Conservation (phyloP, 2,329 filamentous ascomycete species). For the Fusarium liriodendri region DNA sequence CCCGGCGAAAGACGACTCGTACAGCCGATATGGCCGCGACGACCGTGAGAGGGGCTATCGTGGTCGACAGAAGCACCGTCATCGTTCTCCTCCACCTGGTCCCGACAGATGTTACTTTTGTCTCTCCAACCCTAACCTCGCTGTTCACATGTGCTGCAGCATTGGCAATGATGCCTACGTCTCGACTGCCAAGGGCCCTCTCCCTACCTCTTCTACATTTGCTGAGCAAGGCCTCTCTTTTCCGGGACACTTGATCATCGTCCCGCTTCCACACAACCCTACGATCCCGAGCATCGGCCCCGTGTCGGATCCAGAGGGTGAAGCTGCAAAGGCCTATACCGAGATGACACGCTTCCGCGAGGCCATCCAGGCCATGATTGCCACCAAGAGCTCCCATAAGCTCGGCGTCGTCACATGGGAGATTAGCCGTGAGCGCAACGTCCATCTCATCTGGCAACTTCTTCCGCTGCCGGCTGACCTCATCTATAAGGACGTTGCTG, state of each 20-base stretch:
- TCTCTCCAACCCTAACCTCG: constrained; percentile 85
- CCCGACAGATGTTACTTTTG: constrained; percentile 95
- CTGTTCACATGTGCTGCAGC: constrained; percentile 88
- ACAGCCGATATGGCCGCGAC: constrained; percentile 65
- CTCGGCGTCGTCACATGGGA: constrained; percentile 93
- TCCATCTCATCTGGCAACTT: constrained; percentile 96
- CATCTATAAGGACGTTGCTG: constrained; percentile 79
- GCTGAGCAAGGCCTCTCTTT: constrained; percentile 73
- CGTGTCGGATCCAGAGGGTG: constrained; percentile 59
- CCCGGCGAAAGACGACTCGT: constrained; percentile 57
- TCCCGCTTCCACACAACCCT: constrained; percentile 84
- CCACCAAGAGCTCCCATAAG: constrained; percentile 61
- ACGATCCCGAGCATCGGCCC: constrained; percentile 77
- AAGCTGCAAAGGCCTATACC: constrained; percentile 70
- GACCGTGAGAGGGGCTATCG: constrained; percentile 57
- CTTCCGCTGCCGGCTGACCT: constrained; percentile 78
- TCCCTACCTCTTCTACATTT: constrained; percentile 79
- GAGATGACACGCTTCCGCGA: constrained; percentile 89
- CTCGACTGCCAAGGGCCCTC: constrained; percentile 90
- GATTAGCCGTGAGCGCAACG: constrained; percentile 82
- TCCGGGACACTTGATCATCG: constrained; percentile 89
- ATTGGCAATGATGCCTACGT: constrained; percentile 90
- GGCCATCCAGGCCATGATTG: constrained; percentile 83
- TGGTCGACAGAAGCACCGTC: constrained; percentile 59
- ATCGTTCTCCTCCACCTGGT: constrained; percentile 68